Evolutionary conservation across 2,329 filamentous ascomycete species (phyloP).

Genomic region (Talaromyces sp.): DNA sequence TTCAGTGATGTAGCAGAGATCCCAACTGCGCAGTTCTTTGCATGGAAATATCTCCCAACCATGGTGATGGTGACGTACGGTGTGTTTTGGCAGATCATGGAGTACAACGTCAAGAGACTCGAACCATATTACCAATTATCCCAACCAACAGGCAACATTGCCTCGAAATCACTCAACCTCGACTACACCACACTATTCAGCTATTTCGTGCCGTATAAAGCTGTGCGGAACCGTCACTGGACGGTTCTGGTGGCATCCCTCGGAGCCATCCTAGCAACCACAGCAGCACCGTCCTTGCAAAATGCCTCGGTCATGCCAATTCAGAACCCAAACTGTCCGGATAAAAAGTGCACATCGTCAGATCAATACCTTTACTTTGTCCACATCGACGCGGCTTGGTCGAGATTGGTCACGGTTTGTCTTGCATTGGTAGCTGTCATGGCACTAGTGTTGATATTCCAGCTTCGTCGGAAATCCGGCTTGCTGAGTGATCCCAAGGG

Average conservation of each 20-base stretch:
- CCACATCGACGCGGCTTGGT: conserved; percentile 45
- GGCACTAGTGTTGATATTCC: conserved; percentile 41
- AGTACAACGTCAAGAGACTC: conserved; percentile 51
- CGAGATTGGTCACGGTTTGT: conserved; percentile 40
- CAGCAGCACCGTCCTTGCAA: conserved; percentile 46
- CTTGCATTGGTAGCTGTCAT: conserved; percentile 43
- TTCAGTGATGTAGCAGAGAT: conserved; percentile 30
- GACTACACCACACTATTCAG: conserved; percentile 49
- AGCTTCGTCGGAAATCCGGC: conserved; percentile 48
- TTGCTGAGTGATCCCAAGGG: conserved; percentile 49
- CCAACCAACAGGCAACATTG: conserved; percentile 30
- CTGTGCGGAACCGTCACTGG: conserved; percentile 45
- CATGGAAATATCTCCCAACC: conserved; percentile 43
- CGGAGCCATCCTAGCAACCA: conserved; percentile 45
- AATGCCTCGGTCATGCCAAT: conserved; percentile 44
- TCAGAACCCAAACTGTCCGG: conserved; percentile 29
- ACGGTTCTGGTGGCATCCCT: conserved; percentile 48
- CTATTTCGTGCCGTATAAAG: conserved; percentile 47
- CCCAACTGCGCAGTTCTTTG: conserved; percentile 30
- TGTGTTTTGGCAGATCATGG: conserved; percentile 49
- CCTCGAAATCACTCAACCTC: conserved; percentile 44
- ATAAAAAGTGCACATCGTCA: conserved; percentile 24
- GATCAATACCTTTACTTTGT: conserved; percentile 38
- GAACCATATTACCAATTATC: conserved; percentile 49
- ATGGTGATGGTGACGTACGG: conserved; percentile 49